These are phyloP conservation scores for Colletotrichum sojae DNA, from an alignment of 2,329 filamentous ascomycete species.

Conservation along the genomic window DNA sequence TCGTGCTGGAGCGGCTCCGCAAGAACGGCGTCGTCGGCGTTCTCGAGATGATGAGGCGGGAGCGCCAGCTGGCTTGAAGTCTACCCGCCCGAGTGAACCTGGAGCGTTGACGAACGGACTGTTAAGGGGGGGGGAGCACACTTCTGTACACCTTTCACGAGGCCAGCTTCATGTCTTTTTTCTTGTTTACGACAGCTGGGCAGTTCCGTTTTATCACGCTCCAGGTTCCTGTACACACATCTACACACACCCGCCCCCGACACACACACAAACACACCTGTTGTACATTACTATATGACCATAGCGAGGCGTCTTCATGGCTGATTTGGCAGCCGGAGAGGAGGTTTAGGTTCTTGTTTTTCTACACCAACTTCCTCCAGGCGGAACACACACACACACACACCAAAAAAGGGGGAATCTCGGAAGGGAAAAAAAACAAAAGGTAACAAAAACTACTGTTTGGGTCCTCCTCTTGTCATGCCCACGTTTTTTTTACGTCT, in stretches of 20 bases:
- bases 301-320: conserved; percentile 54
- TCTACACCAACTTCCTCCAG: background rate
- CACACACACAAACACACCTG: conserved; percentile 21
- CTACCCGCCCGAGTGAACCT: background rate
- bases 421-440: too few species aligned
- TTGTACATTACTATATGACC: conserved; percentile 51
- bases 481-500: conserved; percentile 4
- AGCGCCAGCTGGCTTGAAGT: conserved; percentile 48
- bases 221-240: conserved; percentile 29
- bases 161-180: background rate
- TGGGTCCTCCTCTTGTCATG: conserved; percentile 38
- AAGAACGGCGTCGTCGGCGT: conserved; percentile 72
- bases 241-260: background rate
- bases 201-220: conserved; percentile 17
- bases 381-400: conserved; percentile 32
- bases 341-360: background rate
- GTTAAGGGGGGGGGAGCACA: conserved; percentile 2
- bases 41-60: conserved; percentile 67
- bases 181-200: background rate
- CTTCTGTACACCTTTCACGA: conserved; percentile 32
- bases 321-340: conserved; percentile 32
- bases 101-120: conserved; percentile 29
- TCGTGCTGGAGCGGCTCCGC: conserved; percentile 80
- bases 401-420: conserved; percentile 8
- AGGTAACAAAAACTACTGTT: background rate